phyloP scores from a whole-genome alignment of 768 basidiomycete species.

The Suillus subalutaceus region DNA sequence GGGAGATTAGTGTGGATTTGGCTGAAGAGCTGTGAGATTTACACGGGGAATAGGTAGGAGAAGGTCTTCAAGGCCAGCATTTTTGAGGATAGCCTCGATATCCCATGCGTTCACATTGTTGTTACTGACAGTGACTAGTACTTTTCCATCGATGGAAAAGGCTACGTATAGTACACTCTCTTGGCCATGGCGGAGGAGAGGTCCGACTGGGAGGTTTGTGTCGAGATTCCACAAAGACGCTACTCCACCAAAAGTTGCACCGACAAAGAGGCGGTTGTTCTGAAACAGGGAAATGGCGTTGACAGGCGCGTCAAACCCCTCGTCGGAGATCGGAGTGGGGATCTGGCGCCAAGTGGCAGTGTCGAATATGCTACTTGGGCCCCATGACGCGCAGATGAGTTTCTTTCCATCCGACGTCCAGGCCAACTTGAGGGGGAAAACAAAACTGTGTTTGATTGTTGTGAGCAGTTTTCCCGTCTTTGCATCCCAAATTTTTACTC shows the following conservation, averaged over 20 bases:
- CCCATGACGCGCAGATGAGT: too few species aligned
- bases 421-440: too few species aligned
- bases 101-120: background rate
- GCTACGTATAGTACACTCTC: background rate
- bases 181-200: background rate
- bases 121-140: background rate
- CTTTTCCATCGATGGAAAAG: background rate
- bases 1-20: background rate
- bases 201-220: background rate
- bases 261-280: background rate
- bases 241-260: background rate
- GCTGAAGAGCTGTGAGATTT: background rate
- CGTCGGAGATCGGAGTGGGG: background rate
- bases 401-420: too few species aligned
- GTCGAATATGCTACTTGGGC: too few species aligned
- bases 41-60: background rate
- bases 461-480: too few species aligned
- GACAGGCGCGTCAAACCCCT: background rate
- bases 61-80: background rate
- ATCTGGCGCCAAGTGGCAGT: background rate
- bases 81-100: background rate
- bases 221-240: background rate
- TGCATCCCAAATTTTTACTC: background rate
- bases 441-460: too few species aligned
- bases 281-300: background rate